Evolutionary conservation across 306 rosid species (phyloP).

Genomic region (Casuarina cunninghamiana): DNA sequence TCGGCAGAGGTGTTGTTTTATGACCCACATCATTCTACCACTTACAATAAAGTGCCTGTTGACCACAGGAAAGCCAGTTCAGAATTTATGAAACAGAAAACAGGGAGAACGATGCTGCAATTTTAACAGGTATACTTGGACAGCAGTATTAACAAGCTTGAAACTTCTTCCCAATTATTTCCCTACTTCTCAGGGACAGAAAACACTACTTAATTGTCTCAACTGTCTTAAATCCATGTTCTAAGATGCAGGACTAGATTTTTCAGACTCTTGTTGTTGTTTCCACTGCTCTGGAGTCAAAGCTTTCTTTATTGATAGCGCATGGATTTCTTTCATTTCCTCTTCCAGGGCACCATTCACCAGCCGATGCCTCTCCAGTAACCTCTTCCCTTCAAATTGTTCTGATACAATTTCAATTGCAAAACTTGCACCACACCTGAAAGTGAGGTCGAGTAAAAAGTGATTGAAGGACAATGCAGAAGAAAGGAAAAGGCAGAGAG

Average conservation of each 20-base stretch:
- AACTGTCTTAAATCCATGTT: slow-evolving; percentile 11
- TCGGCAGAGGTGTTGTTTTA: not conserved
- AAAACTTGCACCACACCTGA: slow-evolving; percentile 89
- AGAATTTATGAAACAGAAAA: slow-evolving; percentile 4
- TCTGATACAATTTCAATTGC: slow-evolving; percentile 71
- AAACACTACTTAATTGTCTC: too few species aligned
- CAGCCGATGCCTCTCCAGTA: slow-evolving; percentile 88
- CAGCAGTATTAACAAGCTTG: slow-evolving; percentile 15
- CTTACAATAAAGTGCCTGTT: too few species aligned
- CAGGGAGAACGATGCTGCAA: slow-evolving; percentile 10
- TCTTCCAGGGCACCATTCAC: slow-evolving; percentile 75
- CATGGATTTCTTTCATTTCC: slow-evolving; percentile 94
- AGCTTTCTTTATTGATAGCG: slow-evolving; percentile 88
- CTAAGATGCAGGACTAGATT: slow-evolving; percentile 54
- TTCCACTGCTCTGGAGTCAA: slow-evolving; percentile 93
- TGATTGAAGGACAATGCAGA: not conserved
- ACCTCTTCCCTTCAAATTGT: slow-evolving; percentile 82
- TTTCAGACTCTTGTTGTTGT: slow-evolving; percentile 62
- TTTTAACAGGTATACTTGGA: slow-evolving; percentile 3
- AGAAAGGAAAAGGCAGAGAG: slow-evolving; percentile 1
- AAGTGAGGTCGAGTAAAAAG: slow-evolving; percentile 3
- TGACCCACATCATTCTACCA: not conserved
- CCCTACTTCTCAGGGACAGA: slow-evolving; percentile 4
- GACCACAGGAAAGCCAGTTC: not conserved
- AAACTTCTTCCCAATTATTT: slow-evolving; percentile 1